Conservation (phyloP, 2,329 filamentous ascomycete genomes). For the Venturia aucupariae region DNA sequence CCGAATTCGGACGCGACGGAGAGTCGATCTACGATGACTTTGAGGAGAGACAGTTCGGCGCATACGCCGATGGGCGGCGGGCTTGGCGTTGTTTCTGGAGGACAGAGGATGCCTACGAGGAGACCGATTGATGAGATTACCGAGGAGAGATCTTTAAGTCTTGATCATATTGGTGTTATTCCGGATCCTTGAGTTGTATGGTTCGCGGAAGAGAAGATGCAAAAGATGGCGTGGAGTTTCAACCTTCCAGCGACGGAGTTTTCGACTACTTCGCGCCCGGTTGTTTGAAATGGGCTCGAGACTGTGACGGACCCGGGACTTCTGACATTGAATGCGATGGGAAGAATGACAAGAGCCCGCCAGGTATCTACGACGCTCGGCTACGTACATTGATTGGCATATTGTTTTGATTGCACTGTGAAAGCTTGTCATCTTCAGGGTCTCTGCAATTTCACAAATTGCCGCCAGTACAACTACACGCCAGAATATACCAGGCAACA, state of each 20-base stretch:
- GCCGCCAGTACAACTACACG: too few species aligned
- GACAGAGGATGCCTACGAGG: not conserved
- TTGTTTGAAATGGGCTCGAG: not conserved
- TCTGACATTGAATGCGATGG: too few species aligned
- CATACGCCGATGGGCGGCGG: not conserved
- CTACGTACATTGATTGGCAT: too few species aligned
- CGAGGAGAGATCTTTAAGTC: not conserved
- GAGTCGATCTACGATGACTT: not conserved
- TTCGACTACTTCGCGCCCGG: not conserved
- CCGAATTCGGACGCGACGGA: not conserved
- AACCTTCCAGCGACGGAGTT: not conserved
- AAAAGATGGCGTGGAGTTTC: not conserved
- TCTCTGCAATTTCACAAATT: too few species aligned
- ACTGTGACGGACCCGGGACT: too few species aligned
- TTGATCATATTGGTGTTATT: conserved; percentile 11
- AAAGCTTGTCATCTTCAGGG: too few species aligned
- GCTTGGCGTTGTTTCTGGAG: not conserved
- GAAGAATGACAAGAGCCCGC: too few species aligned
- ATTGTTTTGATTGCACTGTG: too few species aligned
- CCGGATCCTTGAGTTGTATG: not conserved
- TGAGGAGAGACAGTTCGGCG: not conserved
- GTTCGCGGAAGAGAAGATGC: not conserved
- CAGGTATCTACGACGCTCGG: too few species aligned
- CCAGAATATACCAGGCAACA: too few species aligned
- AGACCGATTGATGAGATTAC: not conserved